phyloP scores from a whole-genome alignment of 108 stramenopile genomes.

The Mediolabrus comicus region DNA sequence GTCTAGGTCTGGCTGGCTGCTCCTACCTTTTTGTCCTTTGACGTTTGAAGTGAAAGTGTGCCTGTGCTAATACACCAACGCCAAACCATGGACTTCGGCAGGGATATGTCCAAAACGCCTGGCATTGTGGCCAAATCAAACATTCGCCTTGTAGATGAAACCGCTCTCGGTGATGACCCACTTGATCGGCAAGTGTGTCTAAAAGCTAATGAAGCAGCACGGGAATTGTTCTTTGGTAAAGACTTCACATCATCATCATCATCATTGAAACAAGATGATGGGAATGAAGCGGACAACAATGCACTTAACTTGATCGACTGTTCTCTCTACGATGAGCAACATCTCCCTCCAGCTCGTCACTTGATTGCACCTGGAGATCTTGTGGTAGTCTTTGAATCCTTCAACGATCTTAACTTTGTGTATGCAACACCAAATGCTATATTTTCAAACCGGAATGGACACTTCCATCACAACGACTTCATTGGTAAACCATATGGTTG shows the following conservation, averaged over 20 bases:
- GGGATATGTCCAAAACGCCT: conserved; percentile 27
- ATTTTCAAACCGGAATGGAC: conserved; percentile 87
- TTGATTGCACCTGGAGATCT: conserved; percentile 62
- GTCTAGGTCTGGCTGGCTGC: no score
- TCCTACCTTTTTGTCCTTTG: no score
- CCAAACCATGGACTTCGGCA: conserved; percentile 43
- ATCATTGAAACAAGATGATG: background rate
- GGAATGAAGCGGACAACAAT: background rate
- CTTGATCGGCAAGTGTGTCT: conserved; percentile 29
- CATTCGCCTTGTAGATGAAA: conserved; percentile 34
- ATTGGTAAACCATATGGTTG: conserved; percentile 85
- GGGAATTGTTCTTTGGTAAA: conserved; percentile 61
- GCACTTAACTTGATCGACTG: conserved; percentile 39
- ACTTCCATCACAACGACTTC: conserved; percentile 89
- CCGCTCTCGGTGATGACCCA: conserved; percentile 28
- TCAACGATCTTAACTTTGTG: conserved; percentile 80
- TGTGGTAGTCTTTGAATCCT: conserved; percentile 85
- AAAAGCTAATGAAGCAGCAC: conserved; percentile 74
- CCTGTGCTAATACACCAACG: no score
- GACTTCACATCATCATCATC: conserved; percentile 21
- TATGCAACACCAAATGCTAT: conserved; percentile 67
- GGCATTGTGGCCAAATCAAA: conserved; percentile 44
- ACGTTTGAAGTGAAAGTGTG: no score
- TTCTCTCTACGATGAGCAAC: conserved; percentile 59
- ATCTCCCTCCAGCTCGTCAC: conserved; percentile 49